phyloP scores from a whole-genome alignment of 805 yeast species.

The Wickerhamiella nectarea region DNA sequence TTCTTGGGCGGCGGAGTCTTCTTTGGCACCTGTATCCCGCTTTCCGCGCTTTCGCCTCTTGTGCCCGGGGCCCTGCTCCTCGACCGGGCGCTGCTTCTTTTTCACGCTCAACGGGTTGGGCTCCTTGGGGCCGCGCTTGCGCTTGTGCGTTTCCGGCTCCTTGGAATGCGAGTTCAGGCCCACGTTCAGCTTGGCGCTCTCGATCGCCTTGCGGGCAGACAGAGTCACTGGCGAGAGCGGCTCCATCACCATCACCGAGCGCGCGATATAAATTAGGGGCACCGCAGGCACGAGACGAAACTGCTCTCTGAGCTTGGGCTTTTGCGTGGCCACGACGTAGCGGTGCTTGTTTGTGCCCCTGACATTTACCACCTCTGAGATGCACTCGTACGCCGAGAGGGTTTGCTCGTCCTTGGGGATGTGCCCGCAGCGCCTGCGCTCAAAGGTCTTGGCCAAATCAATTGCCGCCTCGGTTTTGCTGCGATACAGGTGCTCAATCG shows the following conservation, averaged over 20 bases:
- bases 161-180: constrained; percentile 50
- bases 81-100: constrained; percentile 41
- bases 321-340: constrained; percentile 78
- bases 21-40: too few species aligned
- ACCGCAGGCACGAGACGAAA: constrained; percentile 76
- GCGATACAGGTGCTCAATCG: constrained; percentile 72
- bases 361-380: constrained; percentile 35
- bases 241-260: constrained; percentile 94
- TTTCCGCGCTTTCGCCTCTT: constrained; percentile 18
- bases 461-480: constrained; percentile 64
- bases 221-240: constrained; percentile 68
- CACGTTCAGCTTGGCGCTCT: constrained; percentile 50
- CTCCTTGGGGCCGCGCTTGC: constrained; percentile 38
- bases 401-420: constrained; percentile 19
- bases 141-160: constrained; percentile 13
- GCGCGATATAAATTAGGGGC: constrained; percentile 73
- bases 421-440: constrained; percentile 89
- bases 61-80: constrained; percentile 12
- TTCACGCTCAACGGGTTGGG: constrained; percentile 88
- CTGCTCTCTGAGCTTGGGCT: constrained; percentile 49
- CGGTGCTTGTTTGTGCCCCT: constrained; percentile 62
- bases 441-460: constrained; percentile 65
- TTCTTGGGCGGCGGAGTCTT: background rate
- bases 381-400: constrained; percentile 58
- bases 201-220: constrained; percentile 36